phyloP scores from a whole-genome alignment of 192 early-diverging fungal species.

The Mortierella antarctica region DNA sequence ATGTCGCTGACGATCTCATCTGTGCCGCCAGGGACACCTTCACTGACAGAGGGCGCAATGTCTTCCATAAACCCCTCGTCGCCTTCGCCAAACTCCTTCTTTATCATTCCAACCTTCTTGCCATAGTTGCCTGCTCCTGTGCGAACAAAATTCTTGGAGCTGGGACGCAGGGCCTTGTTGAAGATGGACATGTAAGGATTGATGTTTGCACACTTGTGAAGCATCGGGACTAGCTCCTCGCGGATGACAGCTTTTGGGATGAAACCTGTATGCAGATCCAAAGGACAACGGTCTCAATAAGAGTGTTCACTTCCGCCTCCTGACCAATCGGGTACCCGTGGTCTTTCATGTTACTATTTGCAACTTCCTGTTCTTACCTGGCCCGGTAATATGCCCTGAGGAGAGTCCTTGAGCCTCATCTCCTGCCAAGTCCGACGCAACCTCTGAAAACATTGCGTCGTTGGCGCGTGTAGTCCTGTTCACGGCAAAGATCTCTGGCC shows the following conservation, averaged over 20 bases:
- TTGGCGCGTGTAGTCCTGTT: conserved; percentile 28
- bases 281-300: neutral
- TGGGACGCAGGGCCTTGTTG: conserved; percentile 22
- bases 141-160: conserved; percentile 40
- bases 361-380: conserved; percentile 20
- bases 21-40: neutral
- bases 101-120: conserved; percentile 1
- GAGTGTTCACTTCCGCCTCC: no score
- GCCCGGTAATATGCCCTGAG: conserved; percentile 28
- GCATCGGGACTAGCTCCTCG: conserved; percentile 42
- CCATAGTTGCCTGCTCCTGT: conserved; percentile 25
- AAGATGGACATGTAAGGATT: conserved; percentile 37
- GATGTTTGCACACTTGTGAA: conserved; percentile 28
- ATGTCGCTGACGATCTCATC: neutral
- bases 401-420: conserved; percentile 29
- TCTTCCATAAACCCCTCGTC: conserved; percentile 46
- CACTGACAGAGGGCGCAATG: neutral
- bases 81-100: conserved; percentile 48
- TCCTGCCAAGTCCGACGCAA: conserved; percentile 23
- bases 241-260: conserved; percentile 39
- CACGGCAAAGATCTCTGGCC: conserved; percentile 38
- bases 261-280: conserved; percentile 1
- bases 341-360: no score
- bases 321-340: no score
- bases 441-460: conserved; percentile 24